Evolutionary conservation across 2,329 filamentous ascomycete species (phyloP), one percentile per base, ranked within the genome.

Genomic region (Dryadomyces quercivorus): DNA sequence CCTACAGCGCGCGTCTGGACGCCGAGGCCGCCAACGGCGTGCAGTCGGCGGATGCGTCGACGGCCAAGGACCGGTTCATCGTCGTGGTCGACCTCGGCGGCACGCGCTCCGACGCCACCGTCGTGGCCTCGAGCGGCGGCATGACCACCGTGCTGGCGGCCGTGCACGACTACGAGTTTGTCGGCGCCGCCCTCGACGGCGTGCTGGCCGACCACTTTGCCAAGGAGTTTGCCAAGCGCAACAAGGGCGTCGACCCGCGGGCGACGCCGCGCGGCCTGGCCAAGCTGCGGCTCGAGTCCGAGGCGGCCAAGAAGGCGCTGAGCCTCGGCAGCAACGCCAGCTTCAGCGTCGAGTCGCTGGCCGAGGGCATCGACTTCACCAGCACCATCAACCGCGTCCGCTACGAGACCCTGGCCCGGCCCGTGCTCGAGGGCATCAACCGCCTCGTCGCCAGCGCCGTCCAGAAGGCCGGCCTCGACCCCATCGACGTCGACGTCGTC

Each of bases 141-240:
- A 92, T 97, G 76, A 97, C 97, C 78, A 96, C 89, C 57, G 84
- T 96, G 63, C 78, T 98, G 56, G 90, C 93, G 20, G 95, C 92
- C 13, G 82, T 86, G 34, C 93, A 97, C 74, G 93, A 98, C 75
- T 96, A 95, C 72, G 91, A 97, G 66, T 87, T 92, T 62, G 84
- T 88, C 55, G 93, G 93, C 65, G 78, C 82, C 40, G 84, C 90
- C 61, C 78, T 98, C 55, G 93, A 98, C 74, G 81, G 93, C 68
- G 86, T 92, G 51, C 78, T 98, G 56, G 87, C 95, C 68, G 92
- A 98, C 68, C 85, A 96, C 76, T 96, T 97, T 63, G 87, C 92
- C 63, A 98, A 98, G 78, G 93, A 98, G 72, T 98, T 98, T 74
- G 80, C 93, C 66, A 97, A 98, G 81, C 95, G 95, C 79, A 82